Base-by-base conservation (phyloP, 202 grass and related monocot species). In the Zizania palustris region DNA sequence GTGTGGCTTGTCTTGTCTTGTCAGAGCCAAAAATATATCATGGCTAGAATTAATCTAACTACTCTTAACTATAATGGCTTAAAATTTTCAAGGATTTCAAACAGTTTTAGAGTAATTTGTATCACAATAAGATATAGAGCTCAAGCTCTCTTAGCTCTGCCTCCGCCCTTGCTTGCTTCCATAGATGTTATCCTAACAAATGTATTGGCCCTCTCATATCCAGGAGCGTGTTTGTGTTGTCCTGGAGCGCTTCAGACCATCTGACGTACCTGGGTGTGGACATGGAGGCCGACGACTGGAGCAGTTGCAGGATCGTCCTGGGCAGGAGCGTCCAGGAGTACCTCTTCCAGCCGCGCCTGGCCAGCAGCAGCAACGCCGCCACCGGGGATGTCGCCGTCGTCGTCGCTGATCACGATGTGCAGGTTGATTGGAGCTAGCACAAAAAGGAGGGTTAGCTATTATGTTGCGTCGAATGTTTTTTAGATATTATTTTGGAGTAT, bases 271-370 rank as follows among this genome's bases (percentile, higher is more conserved):
- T 93, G 33, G 81, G 85, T 60, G 60, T 91, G 14, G 41, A 81
- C 11, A 71, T 97, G 6, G 77, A 45, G 19, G 85, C 90, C 10
- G 90, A 97, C 6, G 84, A 93, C 69, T 93, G 88, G 90, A 88
- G 93, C 84, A 89, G 81, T 54, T 97, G 93, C 84, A 89, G 86
- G 57, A 90, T 93, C 9, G 79, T 93, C 60, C 53, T 85, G 56
- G 67, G 15, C 3, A 49, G 0, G 1, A 72, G 88, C 6, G 71
- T 58, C 33, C 45, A 79, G 67, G 39, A 67, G 22, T 78, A 4
- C 46, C 46, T 50, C 14, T 18, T 54, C 16, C 16, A 13, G n/a
- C 14, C 1, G 50, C 5, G n/a, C 6, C 49, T 51, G 5, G 49
- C 13, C 49, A 5, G 5, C 45, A 5, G 3, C 12, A 10, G 12